A percentile compares a stretch with the other conserved stretches of the same genome.
Conservation (phyloP, 768 basidiomycete species). For the Tubosaeta brunneosetosa region DNA sequence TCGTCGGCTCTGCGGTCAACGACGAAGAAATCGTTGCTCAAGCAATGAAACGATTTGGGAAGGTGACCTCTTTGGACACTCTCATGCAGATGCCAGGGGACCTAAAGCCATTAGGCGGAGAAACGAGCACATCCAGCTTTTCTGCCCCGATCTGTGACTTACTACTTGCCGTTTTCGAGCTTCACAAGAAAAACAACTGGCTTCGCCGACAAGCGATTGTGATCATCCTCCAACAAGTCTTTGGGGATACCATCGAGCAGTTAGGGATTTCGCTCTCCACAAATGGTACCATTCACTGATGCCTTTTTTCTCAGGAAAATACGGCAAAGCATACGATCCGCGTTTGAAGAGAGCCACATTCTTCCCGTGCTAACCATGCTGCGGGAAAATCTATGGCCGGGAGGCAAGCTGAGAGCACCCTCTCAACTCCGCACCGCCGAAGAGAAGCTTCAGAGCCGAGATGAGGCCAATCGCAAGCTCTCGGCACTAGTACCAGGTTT, state of each 20-base stretch:
- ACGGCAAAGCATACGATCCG: constrained; percentile 65
- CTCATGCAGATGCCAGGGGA: constrained; percentile 72
- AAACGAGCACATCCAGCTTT: constrained; percentile 84
- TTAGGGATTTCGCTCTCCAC: constrained; percentile 32
- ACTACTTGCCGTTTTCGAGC: constrained; percentile 87
- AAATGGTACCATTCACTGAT: background rate
- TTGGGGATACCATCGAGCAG: constrained; percentile 96
- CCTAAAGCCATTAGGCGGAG: constrained; percentile 77
- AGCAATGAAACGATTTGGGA: constrained; percentile 68
- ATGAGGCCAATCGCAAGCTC: constrained; percentile 87
- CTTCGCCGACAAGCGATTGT: constrained; percentile 91
- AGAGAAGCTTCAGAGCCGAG: constrained; percentile 75
- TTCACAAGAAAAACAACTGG: constrained; percentile 97
- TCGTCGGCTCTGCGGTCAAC: constrained; percentile 70
- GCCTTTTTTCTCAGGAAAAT: constrained; percentile 61
- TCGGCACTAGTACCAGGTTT: constrained; percentile 88
- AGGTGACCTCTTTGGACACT: constrained; percentile 60
- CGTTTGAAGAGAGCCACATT: constrained; percentile 66
- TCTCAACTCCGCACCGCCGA: constrained; percentile 66
- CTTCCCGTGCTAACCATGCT: constrained; percentile 62
- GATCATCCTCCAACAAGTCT: constrained; percentile 91
- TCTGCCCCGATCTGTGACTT: constrained; percentile 93
- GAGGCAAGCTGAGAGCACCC: constrained; percentile 65
- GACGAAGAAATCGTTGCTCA: constrained; percentile 85
- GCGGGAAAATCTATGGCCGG: constrained; percentile 79